Evolutionary conservation across 768 basidiomycete genomes (phyloP), one percentile per base, ranked within the genome.

Genomic region (Collybia sp.): DNA sequence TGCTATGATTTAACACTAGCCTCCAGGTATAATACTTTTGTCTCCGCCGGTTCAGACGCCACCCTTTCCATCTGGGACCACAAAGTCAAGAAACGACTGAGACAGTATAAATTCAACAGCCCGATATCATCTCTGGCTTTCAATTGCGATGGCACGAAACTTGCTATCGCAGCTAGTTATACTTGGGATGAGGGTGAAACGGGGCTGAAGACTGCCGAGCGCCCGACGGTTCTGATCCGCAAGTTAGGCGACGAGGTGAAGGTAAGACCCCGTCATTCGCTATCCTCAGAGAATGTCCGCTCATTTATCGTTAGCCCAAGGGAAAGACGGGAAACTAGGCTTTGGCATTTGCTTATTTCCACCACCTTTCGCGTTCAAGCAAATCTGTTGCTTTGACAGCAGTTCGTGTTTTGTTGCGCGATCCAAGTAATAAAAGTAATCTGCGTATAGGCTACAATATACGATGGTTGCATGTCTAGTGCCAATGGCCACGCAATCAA

Each of bases 61-160:
- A 88, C 88, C 1, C 90, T 98, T 36, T 93, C 92, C 0, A 84
- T 98, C 48, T 99, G 96, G 96, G 96, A 98, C 60, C 93, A 94
- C 65, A 85, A 86, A 53, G 86, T 94, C 45, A 96, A 97, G 71
- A 98, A 98, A 61, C 83, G 96, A 1, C 70, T 98, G 44, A 83
- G 93, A 18, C 93, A 95, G 55, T 94, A 89, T 52, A 89, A 89
- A 58, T 93, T 83, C 66, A 65, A 74, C 3, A 74, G 79, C 0
- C 76, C 85, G 2, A 82, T 96, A n/a, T 80, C 90, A 0, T 78
- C 85, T 0, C 70, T 93, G 34, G 79, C 86, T 1, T 95, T 94
- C 66, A 91, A 85, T 49, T 82, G 79, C 18, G 88, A 93, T 51
- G 93, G 93, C 1, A 76, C 79, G 31, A 83, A 83, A 50, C 67